phyloP scores from a whole-genome alignment of 179 eudicot species.

The Vitellaria paradoxa region DNA sequence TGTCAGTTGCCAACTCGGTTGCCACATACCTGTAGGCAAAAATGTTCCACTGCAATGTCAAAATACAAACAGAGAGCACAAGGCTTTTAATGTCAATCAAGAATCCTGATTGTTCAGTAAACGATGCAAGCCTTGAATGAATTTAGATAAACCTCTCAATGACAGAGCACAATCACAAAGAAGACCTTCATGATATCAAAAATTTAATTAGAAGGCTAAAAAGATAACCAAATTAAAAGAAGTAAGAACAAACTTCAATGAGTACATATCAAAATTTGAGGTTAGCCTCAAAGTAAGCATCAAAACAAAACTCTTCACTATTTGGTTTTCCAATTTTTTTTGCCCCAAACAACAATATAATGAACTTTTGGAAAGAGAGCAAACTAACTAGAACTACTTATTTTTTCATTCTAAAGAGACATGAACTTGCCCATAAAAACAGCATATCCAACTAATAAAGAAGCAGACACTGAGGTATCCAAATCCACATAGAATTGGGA shows the following conservation, averaged over 20 bases:
- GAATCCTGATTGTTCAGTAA: neutral
- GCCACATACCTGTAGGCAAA: slow-evolving; percentile 33
- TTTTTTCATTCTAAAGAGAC: neutral
- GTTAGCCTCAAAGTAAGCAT: neutral
- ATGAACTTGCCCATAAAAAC: neutral
- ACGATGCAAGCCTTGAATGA: neutral
- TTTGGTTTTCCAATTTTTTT: too few species aligned
- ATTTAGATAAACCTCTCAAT: neutral
- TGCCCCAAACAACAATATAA: too few species aligned
- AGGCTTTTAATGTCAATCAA: neutral
- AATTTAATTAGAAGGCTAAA: neutral
- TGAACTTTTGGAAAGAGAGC: too few species aligned
- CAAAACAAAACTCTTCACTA: too few species aligned
- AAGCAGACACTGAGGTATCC: too few species aligned
- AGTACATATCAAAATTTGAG: neutral
- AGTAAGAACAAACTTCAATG: neutral
- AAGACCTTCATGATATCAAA: neutral
- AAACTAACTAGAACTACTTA: neutral
- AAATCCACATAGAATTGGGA: too few species aligned
- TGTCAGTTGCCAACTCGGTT: slow-evolving; percentile 32
- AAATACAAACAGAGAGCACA: neutral
- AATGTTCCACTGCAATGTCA: neutral
- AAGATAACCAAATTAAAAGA: neutral
- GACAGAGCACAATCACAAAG: neutral
- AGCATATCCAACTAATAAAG: neutral